These are phyloP conservation scores for Apophysomyces elegans DNA, from an alignment of 371 early-diverging fungal species.

Conservation along the genomic window DNA sequence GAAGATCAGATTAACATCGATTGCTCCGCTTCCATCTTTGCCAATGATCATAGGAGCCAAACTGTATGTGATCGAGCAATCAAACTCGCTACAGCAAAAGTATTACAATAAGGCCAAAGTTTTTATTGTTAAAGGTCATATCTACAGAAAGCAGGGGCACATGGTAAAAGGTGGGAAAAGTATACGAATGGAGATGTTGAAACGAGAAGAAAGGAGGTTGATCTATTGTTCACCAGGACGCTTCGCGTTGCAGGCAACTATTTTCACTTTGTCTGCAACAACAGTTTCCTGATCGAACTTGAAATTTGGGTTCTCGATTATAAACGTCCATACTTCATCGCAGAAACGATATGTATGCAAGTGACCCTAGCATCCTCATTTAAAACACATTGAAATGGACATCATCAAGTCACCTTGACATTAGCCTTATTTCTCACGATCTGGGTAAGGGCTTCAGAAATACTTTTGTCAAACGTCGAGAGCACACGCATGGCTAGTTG, in stretches of 20 bases:
- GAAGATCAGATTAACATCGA: no score
- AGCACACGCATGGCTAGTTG: slow-evolving; percentile 94
- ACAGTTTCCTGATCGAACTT: slow-evolving; percentile 85
- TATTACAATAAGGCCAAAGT: background rate
- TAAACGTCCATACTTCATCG: slow-evolving; percentile 98
- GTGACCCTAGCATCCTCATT: slow-evolving; percentile 63
- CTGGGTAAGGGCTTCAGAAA: slow-evolving; percentile 48
- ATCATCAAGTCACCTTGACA: slow-evolving; percentile 36
- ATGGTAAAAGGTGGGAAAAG: background rate
- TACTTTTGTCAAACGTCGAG: slow-evolving; percentile 69
- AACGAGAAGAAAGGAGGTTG: background rate
- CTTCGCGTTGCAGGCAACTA: slow-evolving; percentile 87
- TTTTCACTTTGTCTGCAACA: slow-evolving; percentile 86
- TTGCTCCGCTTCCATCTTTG: no score
- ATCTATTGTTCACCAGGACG: slow-evolving; percentile 67
- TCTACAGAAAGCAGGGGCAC: slow-evolving; percentile 9
- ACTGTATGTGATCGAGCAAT: background rate
- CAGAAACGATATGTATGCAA: slow-evolving; percentile 90
- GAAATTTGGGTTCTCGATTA: slow-evolving; percentile 85
- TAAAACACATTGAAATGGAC: slow-evolving; percentile 13
- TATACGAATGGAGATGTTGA: background rate
- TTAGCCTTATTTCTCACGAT: slow-evolving; percentile 51
- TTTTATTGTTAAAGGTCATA: slow-evolving; percentile 3
- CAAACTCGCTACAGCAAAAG: background rate
- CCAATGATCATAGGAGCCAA: no score